Evolutionary conservation across 2,329 filamentous ascomycete genomes (phyloP).

Genomic region (Penicillium sclerotigenum): DNA sequence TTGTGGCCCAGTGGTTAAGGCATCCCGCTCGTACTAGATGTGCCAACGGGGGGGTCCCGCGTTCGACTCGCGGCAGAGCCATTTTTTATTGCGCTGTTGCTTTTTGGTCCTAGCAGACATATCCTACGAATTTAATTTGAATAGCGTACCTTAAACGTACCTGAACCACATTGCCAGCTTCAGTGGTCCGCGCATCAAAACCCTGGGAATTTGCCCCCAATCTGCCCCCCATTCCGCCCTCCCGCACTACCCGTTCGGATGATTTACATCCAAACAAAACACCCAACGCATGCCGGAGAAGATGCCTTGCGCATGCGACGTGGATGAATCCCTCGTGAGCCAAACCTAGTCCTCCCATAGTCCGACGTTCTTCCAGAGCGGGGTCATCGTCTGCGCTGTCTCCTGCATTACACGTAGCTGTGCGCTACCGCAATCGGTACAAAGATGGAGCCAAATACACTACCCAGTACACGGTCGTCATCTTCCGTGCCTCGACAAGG

Average conservation of each 20-base stretch:
- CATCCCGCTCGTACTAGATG: not conserved
- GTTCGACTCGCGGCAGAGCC: not conserved
- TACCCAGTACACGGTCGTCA: slow-evolving; percentile 26
- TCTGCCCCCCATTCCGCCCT: not conserved
- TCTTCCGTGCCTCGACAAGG: slow-evolving; percentile 30
- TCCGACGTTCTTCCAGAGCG: slow-evolving; percentile 16
- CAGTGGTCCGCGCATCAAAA: not conserved
- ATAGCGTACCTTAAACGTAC: not conserved
- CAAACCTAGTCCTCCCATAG: slow-evolving; percentile 12
- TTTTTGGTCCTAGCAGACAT: too few relatives aligned
- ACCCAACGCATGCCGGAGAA: slow-evolving; percentile 19
- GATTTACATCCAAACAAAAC: not conserved
- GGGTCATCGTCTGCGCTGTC: slow-evolving; percentile 20
- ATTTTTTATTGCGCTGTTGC: not conserved
- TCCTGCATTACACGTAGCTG: slow-evolving; percentile 11
- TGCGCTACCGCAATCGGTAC: not conserved
- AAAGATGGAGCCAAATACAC: slow-evolving; percentile 36
- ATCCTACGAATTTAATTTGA: too few relatives aligned
- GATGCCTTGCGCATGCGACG: slow-evolving; percentile 19
- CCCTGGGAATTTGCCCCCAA: not conserved
- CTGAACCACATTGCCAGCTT: not conserved
- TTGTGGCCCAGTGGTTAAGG: not conserved
- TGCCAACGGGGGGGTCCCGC: not conserved
- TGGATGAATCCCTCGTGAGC: slow-evolving; percentile 18
- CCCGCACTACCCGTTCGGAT: not conserved